Base-by-base conservation (phyloP, 2,329 filamentous ascomycete species). In the Fusarium humuli region DNA sequence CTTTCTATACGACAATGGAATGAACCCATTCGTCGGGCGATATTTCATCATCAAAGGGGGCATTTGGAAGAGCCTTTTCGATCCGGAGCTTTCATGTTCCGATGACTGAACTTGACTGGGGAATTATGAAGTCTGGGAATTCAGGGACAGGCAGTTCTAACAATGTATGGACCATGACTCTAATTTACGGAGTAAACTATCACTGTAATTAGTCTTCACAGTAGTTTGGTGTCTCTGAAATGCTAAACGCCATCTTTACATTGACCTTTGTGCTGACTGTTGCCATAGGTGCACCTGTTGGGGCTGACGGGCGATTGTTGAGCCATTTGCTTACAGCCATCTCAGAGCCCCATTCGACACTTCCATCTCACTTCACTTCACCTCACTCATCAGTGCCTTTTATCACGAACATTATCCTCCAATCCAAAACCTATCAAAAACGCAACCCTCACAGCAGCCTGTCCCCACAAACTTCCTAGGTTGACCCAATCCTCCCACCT, bases 401-500 rank as follows among this genome's bases (percentile, higher is more conserved):
- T 60, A 1, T 37, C 37, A 11, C 49, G 18, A 46, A 30, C 11
- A 18, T 42, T 34, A 0, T 41, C 27, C 9, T 45, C 4, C 4
- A 73, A n/a, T 0, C 70, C 70, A 12, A 69, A 23, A 1, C 64
- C 70, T n/a, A 53, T 37, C 23, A 73, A 6, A 5, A 73, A 73
- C 9, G 67, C 67, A 13, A 69, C 22, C 11, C 70, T 58, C 9
- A 73, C 42, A 20, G 53, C 57, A 6, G 27, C 56, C 37, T 73
- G 70, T 1, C 57, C 70, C 64, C 67, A 73, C 3, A 73, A 25
- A 25, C 57, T 69, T 13, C 67, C 70, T 4, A 73, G 5, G 44
- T 73, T 73, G 2, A 32, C 44, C 70, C 70, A 73, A n/a, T 73
- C 70, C 18, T 73, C 67, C 30, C 48, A 37, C 12, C 70, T 71